Evolutionary conservation across 2,329 filamentous ascomycete genomes (phyloP).

Genomic region (Alternaria sp.): DNA sequence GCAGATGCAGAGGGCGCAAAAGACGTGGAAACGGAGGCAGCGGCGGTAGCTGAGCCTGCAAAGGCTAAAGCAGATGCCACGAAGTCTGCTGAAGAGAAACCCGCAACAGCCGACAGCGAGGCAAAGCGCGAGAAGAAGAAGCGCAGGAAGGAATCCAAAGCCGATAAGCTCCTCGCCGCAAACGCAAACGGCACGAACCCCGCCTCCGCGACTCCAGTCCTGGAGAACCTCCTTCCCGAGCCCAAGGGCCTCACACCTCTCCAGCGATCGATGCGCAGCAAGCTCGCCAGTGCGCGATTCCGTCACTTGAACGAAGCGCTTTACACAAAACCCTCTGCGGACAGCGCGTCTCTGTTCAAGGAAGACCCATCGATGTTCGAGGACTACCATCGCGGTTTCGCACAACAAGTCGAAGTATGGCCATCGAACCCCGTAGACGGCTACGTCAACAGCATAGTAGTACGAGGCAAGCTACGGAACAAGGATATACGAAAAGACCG

Average conservation of each 20-base stretch:
- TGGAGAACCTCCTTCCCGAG: constrained; percentile 39
- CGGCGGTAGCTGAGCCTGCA: constrained; percentile 37
- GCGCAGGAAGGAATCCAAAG: constrained; percentile 14
- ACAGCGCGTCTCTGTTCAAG: constrained; percentile 83
- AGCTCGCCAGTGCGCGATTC: constrained; percentile 93
- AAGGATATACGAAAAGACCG: constrained; percentile 49
- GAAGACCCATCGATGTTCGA: constrained; percentile 90
- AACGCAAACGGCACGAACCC: constrained; percentile 17
- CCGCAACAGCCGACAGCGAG: constrained; percentile 21
- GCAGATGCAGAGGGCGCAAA: constrained; percentile 29
- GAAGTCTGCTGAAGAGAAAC: constrained; percentile 13
- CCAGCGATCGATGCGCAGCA: constrained; percentile 91
- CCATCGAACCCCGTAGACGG: constrained; percentile 93
- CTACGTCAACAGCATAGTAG: constrained; percentile 75
- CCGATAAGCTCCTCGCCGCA: constrained; percentile 5
- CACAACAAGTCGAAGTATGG: constrained; percentile 93
- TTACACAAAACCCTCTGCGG: constrained; percentile 86
- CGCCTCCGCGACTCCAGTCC: constrained; percentile 2
- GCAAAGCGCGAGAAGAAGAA: constrained; percentile 33
- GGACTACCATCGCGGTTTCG: constrained; percentile 96
- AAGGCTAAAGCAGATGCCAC: constrained; percentile 6
- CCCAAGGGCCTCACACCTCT: constrained; percentile 81
- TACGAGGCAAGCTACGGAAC: constrained; percentile 64
- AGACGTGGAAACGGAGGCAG: constrained; percentile 20
- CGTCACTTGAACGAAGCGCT: constrained; percentile 96